These are phyloP conservation scores for Aulographum hederae DNA, from an alignment of 2,329 filamentous ascomycete genomes.

Conservation along the genomic window DNA sequence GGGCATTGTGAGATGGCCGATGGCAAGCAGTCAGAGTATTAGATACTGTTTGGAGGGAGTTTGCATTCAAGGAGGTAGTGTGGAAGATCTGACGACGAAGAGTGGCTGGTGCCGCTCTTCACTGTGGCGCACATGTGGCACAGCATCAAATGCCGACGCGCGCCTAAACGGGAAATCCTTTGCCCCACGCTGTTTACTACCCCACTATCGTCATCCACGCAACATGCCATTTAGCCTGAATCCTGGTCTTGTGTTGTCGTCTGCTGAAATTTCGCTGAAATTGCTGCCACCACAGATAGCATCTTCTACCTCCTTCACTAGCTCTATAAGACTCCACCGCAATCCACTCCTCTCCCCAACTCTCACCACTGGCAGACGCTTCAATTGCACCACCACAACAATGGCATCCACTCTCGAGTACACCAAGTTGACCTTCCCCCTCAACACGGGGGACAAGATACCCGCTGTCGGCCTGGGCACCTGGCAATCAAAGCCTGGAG, in stretches of 20 bases:
- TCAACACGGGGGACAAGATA: slow-evolving; percentile 58
- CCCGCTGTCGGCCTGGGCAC: slow-evolving; percentile 61
- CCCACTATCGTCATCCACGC: too few species aligned
- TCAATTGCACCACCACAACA: slow-evolving; percentile 1
- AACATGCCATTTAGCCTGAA: too few species aligned
- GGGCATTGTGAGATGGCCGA: slow-evolving; percentile 5
- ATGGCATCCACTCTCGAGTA: slow-evolving; percentile 12
- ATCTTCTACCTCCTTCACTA: neutral
- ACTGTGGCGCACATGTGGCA: neutral
- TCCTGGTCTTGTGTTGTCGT: neutral
- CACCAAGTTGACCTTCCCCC: slow-evolving; percentile 28
- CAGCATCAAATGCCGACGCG: neutral
- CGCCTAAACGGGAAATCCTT: neutral
- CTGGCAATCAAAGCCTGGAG: slow-evolving; percentile 54
- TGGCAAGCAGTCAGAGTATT: neutral
- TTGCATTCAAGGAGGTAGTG: too few species aligned
- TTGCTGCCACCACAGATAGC: neutral
- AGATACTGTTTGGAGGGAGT: too few species aligned
- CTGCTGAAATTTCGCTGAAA: neutral
- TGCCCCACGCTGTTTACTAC: too few species aligned
- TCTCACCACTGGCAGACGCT: slow-evolving; percentile 10
- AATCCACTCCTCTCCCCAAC: slow-evolving; percentile 9
- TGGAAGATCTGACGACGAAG: too few species aligned
- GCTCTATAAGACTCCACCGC: slow-evolving; percentile 9
- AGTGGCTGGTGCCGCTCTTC: too few species aligned